phyloP scores from a whole-genome alignment of 345 rosid genomes.

The Populus tremula region DNA sequence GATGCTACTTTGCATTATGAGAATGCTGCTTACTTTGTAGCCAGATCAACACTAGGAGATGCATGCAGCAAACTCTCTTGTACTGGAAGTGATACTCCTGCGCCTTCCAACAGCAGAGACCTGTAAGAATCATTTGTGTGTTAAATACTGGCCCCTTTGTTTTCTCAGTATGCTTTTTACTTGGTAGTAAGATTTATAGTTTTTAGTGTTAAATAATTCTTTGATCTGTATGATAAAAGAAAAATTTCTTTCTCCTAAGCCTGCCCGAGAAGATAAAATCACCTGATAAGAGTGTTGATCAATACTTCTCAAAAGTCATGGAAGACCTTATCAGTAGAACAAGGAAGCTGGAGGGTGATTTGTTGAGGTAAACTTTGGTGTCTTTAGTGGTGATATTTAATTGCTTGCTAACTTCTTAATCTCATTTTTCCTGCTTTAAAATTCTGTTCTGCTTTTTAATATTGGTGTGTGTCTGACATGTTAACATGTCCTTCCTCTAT shows the following conservation, averaged over 20 bases:
- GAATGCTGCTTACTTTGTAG: conserved; percentile 44
- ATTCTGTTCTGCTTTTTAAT: neutral
- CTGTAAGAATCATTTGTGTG: conserved; percentile 42
- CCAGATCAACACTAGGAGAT: conserved; percentile 67
- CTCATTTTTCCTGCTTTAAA: neutral
- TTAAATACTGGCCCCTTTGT: neutral
- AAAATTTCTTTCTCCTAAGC: conserved; percentile 25
- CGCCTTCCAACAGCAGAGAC: conserved; percentile 32
- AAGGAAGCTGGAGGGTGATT: conserved; percentile 51
- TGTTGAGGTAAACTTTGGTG: conserved; percentile 47
- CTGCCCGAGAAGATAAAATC: conserved; percentile 35
- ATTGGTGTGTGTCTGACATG: neutral
- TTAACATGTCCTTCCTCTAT: neutral
- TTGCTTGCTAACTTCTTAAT: neutral
- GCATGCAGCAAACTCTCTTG: conserved; percentile 49
- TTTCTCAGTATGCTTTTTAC: neutral
- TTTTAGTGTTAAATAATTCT: neutral
- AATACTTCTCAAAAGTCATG: conserved; percentile 48
- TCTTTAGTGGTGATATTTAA: neutral
- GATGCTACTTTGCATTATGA: conserved; percentile 49
- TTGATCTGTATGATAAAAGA: neutral
- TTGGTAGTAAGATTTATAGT: neutral
- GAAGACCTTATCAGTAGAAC: conserved; percentile 53
- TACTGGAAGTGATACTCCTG: conserved; percentile 25
- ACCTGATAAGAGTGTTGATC: conserved; percentile 40